Evolutionary conservation across 1,284 basidiomycete genomes (phyloP).

Genomic region (Boletus semigastroideus): DNA sequence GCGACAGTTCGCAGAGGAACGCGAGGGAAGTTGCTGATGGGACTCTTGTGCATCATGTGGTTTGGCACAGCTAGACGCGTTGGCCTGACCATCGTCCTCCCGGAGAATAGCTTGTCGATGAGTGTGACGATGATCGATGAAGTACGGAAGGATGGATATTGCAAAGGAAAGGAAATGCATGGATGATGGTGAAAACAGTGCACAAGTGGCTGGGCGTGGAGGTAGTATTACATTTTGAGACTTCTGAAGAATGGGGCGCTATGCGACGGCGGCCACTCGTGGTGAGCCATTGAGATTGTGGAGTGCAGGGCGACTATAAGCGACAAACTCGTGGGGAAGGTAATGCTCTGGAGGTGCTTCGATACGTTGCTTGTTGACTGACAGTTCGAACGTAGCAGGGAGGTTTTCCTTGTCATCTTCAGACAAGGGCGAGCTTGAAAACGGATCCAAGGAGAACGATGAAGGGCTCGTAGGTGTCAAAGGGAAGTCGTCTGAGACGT

Average conservation of each 20-base stretch:
- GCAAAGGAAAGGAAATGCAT: slow-evolving; percentile 72
- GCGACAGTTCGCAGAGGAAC: slow-evolving; percentile 30
- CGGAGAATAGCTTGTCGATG: slow-evolving; percentile 46
- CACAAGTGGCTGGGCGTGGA: slow-evolving; percentile 57
- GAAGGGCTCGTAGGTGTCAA: slow-evolving; percentile 72
- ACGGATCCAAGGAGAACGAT: slow-evolving; percentile 51
- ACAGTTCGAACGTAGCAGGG: slow-evolving; percentile 64
- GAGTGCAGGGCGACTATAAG: slow-evolving; percentile 69
- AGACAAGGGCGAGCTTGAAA: slow-evolving; percentile 51
- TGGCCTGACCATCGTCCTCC: slow-evolving; percentile 21
- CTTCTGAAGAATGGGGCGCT: slow-evolving; percentile 32
- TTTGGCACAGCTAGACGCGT: slow-evolving; percentile 24
- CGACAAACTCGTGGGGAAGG: slow-evolving; percentile 75
- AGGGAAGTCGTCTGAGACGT: slow-evolving; percentile 79
- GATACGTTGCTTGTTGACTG: slow-evolving; percentile 65
- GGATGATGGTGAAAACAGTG: slow-evolving; percentile 67
- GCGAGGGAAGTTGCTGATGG: slow-evolving; percentile 27
- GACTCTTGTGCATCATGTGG: slow-evolving; percentile 19
- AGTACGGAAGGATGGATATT: slow-evolving; percentile 51
- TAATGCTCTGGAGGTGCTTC: slow-evolving; percentile 71
- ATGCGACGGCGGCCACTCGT: slow-evolving; percentile 54
- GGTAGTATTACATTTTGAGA: slow-evolving; percentile 78
- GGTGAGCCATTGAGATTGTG: slow-evolving; percentile 58
- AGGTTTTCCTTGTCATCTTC: slow-evolving; percentile 80
- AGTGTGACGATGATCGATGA: slow-evolving; percentile 49